Percentiles rank a stretch among this genome's conserved stretches.
Evolutionary conservation across 2,329 filamentous ascomycete genomes (phyloP).

Genomic region (Cercospora zeina): DNA sequence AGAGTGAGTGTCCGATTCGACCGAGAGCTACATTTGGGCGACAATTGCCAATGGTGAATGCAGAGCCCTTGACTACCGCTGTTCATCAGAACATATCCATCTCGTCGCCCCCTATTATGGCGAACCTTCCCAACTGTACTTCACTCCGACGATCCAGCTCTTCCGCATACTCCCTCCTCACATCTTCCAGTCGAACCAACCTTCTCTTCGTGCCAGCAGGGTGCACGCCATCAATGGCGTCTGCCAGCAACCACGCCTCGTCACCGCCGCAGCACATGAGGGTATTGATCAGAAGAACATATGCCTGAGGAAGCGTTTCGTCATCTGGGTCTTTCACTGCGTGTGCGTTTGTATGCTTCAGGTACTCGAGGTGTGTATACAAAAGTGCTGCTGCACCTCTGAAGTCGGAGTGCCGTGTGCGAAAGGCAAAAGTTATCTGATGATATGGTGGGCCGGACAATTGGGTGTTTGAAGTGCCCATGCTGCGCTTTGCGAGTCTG

Average conservation of each 20-base stretch:
- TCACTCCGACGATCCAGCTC: slow-evolving; percentile 86
- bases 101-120: slow-evolving; percentile 56
- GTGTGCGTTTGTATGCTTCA: slow-evolving; percentile 38
- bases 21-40: background rate
- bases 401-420: slow-evolving; percentile 80
- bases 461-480: slow-evolving; percentile 53
- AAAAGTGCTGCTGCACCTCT: slow-evolving; percentile 68
- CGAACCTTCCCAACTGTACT: slow-evolving; percentile 87
- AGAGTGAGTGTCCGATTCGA: slow-evolving; percentile 2
- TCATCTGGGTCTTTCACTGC: slow-evolving; percentile 47
- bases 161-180: slow-evolving; percentile 83
- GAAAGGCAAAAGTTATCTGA: slow-evolving; percentile 87
- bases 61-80: background rate
- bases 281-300: slow-evolving; percentile 89
- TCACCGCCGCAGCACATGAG: slow-evolving; percentile 79
- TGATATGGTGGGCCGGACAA: slow-evolving; percentile 65
- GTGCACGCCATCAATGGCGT: slow-evolving; percentile 49
- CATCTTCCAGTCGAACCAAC: slow-evolving; percentile 80
- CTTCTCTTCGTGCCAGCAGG: slow-evolving; percentile 58
- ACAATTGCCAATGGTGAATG: background rate
- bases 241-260: slow-evolving; percentile 76
- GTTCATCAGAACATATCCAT: slow-evolving; percentile 37
- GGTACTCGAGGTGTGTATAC: slow-evolving; percentile 57
- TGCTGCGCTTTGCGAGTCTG: slow-evolving; percentile 67
- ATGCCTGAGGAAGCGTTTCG: slow-evolving; percentile 66